phyloP scores from a whole-genome alignment of 192 early-diverging fungal species.

The Podila clonocystis region DNA sequence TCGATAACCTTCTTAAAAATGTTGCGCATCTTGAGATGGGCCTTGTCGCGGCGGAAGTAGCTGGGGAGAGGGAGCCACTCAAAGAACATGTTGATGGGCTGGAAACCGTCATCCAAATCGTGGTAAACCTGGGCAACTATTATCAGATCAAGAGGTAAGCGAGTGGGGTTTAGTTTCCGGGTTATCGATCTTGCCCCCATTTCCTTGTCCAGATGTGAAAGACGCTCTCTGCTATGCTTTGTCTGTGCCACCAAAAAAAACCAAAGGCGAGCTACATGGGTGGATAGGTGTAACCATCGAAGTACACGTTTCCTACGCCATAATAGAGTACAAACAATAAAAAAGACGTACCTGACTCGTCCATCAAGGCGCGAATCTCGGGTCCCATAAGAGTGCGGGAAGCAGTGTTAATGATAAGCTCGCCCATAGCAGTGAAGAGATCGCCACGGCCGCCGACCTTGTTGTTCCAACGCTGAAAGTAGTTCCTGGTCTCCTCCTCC shows the following conservation, averaged over 20 bases:
- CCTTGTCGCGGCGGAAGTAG: constrained; percentile 87
- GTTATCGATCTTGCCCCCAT: no score
- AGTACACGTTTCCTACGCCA: not conserved
- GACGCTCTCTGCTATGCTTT: not conserved
- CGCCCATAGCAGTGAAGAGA: constrained; percentile 82
- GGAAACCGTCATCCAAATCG: constrained; percentile 93
- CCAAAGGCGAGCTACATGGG: not conserved
- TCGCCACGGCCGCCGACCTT: constrained; percentile 68
- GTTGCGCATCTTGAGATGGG: constrained; percentile 82
- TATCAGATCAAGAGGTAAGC: not conserved
- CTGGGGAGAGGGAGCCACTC: constrained; percentile 89
- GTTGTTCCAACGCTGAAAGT: constrained; percentile 75
- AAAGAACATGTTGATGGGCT: constrained; percentile 95
- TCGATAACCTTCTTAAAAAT: constrained; percentile 86
- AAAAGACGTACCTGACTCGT: constrained; percentile 60
- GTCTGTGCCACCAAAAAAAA: constrained; percentile 1
- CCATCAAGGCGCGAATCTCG: constrained; percentile 88
- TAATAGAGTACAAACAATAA: not conserved
- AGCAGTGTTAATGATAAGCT: constrained; percentile 95
- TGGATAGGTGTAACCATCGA: not conserved
- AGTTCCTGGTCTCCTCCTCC: constrained; percentile 80
- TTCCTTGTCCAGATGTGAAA: no score
- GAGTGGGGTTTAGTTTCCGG: not conserved
- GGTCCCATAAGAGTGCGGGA: constrained; percentile 94
- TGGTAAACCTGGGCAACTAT: constrained; percentile 92